Conservation (phyloP, 1,139 yeast genomes). For the Taphrina confusa region DNA sequence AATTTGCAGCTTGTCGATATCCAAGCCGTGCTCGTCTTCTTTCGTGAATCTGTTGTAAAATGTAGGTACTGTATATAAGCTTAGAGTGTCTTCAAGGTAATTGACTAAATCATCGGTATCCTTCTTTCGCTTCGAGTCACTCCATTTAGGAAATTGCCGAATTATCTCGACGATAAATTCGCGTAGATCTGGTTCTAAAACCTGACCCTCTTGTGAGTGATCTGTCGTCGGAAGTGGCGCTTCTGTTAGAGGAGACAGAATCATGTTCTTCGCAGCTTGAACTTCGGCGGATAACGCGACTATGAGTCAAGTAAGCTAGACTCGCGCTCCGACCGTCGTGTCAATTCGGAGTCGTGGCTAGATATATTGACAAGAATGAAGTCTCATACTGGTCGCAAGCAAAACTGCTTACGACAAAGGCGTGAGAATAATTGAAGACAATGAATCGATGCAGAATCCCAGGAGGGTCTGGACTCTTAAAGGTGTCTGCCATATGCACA, state of each 20-base stretch:
- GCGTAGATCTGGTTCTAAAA: constrained; percentile 30
- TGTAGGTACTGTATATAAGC: constrained; percentile 27
- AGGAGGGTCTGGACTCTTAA: no score
- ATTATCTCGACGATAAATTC: constrained; percentile 32
- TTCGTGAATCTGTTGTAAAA: constrained; percentile 30
- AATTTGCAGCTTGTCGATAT: constrained; percentile 28
- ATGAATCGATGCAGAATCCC: no score
- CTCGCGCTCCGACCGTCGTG: no score
- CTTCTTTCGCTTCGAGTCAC: constrained; percentile 23
- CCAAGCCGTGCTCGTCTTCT: constrained; percentile 33
- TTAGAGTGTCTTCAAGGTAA: constrained; percentile 23
- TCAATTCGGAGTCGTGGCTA: no score
- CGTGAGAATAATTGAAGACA: no score
- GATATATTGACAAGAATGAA: no score
- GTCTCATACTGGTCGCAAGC: no score
- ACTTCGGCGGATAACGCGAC: no score
- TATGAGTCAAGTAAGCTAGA: no score
- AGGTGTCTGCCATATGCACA: no score
- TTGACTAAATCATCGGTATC: constrained; percentile 23
- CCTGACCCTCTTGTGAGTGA: constrained; percentile 14
- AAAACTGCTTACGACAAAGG: no score
- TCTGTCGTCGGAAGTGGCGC: constrained; percentile 20
- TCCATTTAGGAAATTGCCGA: constrained; percentile 27
- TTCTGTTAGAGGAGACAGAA: constrained; percentile 19
- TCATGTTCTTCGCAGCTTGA: no score